Conservation (phyloP, 2,329 filamentous ascomycete genomes). For the Rutstroemia sp. region DNA sequence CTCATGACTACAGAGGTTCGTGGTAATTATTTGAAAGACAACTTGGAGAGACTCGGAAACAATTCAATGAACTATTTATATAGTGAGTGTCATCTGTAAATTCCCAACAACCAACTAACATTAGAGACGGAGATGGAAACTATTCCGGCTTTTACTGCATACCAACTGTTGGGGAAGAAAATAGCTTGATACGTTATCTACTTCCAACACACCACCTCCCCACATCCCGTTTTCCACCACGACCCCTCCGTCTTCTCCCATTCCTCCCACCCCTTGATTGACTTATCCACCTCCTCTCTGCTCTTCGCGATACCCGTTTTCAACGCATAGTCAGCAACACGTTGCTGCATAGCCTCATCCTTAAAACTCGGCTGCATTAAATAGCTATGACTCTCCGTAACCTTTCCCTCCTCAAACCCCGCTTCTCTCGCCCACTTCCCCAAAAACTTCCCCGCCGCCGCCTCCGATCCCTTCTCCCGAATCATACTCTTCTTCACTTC, state of each 20-base stretch:
- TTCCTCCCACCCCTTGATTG: neutral
- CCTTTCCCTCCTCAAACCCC: neutral
- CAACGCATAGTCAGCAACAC: neutral
- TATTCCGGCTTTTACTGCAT: too few relatives aligned
- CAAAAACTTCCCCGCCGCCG: neutral
- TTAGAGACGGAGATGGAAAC: too few relatives aligned
- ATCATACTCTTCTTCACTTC: neutral
- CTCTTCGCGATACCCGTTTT: neutral
- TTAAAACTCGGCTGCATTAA: slow-evolving; percentile 7
- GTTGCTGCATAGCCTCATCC: neutral
- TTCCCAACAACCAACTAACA: too few relatives aligned
- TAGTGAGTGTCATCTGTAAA: too few relatives aligned
- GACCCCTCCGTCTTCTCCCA: slow-evolving; percentile 5
- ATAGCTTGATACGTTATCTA: too few relatives aligned
- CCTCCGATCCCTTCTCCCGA: slow-evolving; percentile 1
- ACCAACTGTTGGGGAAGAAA: too few relatives aligned
- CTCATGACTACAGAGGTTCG: neutral
- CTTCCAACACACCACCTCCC: slow-evolving; percentile 6
- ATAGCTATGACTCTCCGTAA: slow-evolving; percentile 2
- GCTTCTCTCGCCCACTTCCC: slow-evolving; percentile 4
- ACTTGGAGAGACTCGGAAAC: too few relatives aligned
- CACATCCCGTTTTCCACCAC: slow-evolving; percentile 9
- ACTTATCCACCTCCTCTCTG: neutral
- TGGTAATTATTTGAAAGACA: too few relatives aligned
- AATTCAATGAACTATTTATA: too few relatives aligned